Evolutionary conservation across 78 protist genomes (phyloP), one percentile per base, ranked within the genome.

Genomic region (Dictyostelium purpureum): DNA sequence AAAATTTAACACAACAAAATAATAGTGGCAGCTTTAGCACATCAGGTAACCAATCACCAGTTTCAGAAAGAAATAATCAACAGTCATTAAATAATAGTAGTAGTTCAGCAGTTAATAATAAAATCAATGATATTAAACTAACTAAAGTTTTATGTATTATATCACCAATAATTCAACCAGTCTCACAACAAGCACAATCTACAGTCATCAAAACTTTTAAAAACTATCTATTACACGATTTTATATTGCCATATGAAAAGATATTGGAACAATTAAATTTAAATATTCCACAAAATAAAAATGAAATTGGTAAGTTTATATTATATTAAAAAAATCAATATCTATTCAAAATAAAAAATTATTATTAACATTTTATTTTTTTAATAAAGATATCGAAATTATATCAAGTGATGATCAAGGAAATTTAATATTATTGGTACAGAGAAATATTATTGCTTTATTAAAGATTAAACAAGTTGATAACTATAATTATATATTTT

Each of bases 401-500:
- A 19, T 75, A 52, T 75, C 81, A 52, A 33, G 31, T 31, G 66
- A 75, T 45, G 79, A 51, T 21, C 54, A 52, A 51, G 81, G 81
- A 2, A 75, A 75, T 75, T 21, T 75, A 28, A 24, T 75, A 52
- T 42, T 75, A 33, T 35, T 75, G 0, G 61, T 75, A 14, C 35
- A 75, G n/a, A 52, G 42, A 51, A 35, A 28, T 35, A 57, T 51
- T 19, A 35, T 85, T 10, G 92, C 47, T 9, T 14, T 59, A 14
- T 49, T 85, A 21, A 73, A 73, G 47, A 59, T 85, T 2, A 70
- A 73, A 45, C 92, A 85, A 31, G 33, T 85, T 3, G 92, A 85
- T 35, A 19, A 4, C 21, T 37, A 31, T 33, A 21, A 67, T 12
- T 57, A 40, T 33, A 52, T 85, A 26, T 52, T 85, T 24, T 85